Base-by-base conservation (phyloP, 2,329 filamentous ascomycete genomes). In the Calonectria multiphialidica region DNA sequence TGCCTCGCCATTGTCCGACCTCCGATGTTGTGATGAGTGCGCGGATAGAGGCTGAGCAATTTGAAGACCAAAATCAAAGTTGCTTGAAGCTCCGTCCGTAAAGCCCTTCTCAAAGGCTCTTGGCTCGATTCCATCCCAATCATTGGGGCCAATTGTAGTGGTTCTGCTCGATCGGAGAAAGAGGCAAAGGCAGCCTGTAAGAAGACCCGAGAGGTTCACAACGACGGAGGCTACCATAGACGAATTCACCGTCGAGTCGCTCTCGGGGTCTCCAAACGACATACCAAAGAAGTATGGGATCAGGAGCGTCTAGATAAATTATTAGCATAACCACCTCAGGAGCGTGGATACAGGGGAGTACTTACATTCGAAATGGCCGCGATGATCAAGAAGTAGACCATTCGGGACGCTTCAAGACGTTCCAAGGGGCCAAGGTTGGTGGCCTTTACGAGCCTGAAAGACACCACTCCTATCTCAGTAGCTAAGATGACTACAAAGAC, bases 361-460 rank as follows among this genome's bases (percentile, higher is more conserved):
- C 89, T 83, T 77, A 93, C 92, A 80, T 88, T 90, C 67, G 87
- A 90, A 61, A 89, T 81, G 67, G 91, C 83, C 18, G 87, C 90
- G 65, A 93, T 80, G 2, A 87, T 81, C 74, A 93, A 84, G 79
- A 92, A 94, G 80, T 93, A 94, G 13, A 93, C 90, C 90, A 94
- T 93, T 72, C 91, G 87, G 8, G 92, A 93, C 5, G 92, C 92
- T 40, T 90, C 87, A 70, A 91, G 87, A 57, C 92, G 86, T 80
- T 94, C 90, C 18, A 88, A 86, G 23, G 87, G 84, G 45, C 91
- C 90, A 63, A 93, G 86, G 18, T 86, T 85, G 16, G 86, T 83
- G 71, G 87, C 88, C 40, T 86, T 87, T 75, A 88, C 88, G 28
- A 94, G 83, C 72, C 88, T 89, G 45, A 89, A 80, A 78, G 90